Evolutionary conservation across 768 basidiomycete species (phyloP), one percentile per base, ranked within the genome.

Genomic region (Zangia roseola): DNA sequence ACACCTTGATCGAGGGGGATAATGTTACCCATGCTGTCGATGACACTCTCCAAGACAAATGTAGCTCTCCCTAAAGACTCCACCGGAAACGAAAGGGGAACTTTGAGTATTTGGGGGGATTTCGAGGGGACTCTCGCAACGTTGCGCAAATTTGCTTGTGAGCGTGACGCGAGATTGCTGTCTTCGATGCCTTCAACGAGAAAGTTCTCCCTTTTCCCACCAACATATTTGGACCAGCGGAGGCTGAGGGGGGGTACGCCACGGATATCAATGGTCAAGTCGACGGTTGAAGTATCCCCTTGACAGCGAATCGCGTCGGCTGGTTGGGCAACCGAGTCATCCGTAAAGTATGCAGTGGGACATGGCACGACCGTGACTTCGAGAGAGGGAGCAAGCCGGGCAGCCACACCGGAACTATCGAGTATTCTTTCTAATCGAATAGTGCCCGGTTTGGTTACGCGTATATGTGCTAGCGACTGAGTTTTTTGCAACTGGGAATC

Each of bases 151-250:
- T 66, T 59, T 17, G 58, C 50, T 6, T 62, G 52, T 16, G 62
- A 52, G 20, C 59, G 70, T 30, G 70, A 55, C 28, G 64, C 65
- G 21, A 73, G 66, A 38, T 74, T 73, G 20, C 76, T 74, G 33
- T 77, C 79, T 63, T 91, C 86, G 41, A 94, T 90, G 9, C 92
- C 91, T 59, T 94, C 91, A 2, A 93, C 89, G 34, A 87, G 69
- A 53, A 88, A 88, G 38, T 79, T 74, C 60, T 94, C 89, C 46
- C 76, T 74, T 52, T 76, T 74, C 10, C 82, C 83, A 47, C 83
- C 84, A 36, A 84, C 71, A 20, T 84, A 81, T 53, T 83, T 82
- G 58, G 81, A 76, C 90, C 90, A 92, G 36, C 81, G 78, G 36
- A 93, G 72, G 58, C 82, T 86, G 57, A 92, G 74, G 10, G 88